A percentile compares a stretch with the other conserved stretches of the same genome.
These are phyloP conservation scores for Cornus suecica DNA, from an alignment of 148 eudicot species.

Conservation along the genomic window DNA sequence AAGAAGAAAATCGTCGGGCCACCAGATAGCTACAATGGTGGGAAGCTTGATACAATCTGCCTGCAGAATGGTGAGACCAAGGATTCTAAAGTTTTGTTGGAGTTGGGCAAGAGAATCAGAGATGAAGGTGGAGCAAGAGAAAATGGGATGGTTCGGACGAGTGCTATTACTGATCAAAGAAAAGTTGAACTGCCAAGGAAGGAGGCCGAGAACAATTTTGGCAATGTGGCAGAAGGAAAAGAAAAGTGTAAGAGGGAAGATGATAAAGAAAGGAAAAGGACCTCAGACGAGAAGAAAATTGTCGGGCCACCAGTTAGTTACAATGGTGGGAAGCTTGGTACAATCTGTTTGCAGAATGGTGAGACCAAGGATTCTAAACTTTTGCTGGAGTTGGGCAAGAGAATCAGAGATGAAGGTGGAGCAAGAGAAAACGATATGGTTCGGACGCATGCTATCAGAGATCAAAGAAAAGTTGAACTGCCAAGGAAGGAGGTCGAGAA, in stretches of 20 bases:
- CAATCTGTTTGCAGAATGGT: slow-evolving; percentile 25
- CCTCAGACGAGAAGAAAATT: slow-evolving; percentile 27
- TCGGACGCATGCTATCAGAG: slow-evolving; percentile 10
- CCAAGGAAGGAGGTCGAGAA: slow-evolving; percentile 18
- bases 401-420: slow-evolving; percentile 34
- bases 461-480: slow-evolving; percentile 13
- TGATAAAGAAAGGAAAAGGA: slow-evolving; percentile 1
- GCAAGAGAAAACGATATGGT: slow-evolving; percentile 28
- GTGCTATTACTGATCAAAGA: slow-evolving; percentile 13
- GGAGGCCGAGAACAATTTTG: slow-evolving; percentile 16
- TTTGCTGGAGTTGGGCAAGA: slow-evolving; percentile 36
- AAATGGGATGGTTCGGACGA: slow-evolving; percentile 18
- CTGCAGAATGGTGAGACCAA: slow-evolving; percentile 17
- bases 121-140: slow-evolving; percentile 36
- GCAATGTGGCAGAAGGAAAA: slow-evolving; percentile 7
- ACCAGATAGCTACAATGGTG: slow-evolving; percentile 23
- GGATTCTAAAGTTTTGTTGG: slow-evolving; percentile 26
- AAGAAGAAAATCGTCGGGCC: slow-evolving; percentile 24
- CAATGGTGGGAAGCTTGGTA: slow-evolving; percentile 32
- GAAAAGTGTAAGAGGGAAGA: slow-evolving; percentile 15
- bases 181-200: slow-evolving; percentile 11
- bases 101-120: slow-evolving; percentile 34
- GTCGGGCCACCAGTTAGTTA: slow-evolving; percentile 15
- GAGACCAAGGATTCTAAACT: slow-evolving; percentile 14
- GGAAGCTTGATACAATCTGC: slow-evolving; percentile 32